These are phyloP conservation scores for Hypoxylon sp. DNA, from an alignment of 2,329 filamentous ascomycete genomes.

Conservation along the genomic window DNA sequence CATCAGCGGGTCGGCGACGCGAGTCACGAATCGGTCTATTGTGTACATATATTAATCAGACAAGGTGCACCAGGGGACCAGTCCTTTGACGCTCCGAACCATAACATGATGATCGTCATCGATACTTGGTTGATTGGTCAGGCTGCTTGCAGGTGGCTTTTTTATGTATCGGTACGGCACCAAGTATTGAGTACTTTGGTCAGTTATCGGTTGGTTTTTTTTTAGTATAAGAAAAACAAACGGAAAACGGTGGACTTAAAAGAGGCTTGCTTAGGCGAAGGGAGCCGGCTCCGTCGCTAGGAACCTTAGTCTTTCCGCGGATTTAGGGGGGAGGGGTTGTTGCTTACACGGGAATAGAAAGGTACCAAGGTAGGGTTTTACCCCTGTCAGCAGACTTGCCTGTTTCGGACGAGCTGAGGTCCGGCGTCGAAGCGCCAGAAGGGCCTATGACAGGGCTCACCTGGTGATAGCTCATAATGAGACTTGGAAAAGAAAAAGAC, in stretches of 20 bases:
- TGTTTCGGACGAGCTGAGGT: slow-evolving; percentile 39
- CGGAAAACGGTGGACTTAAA: background rate
- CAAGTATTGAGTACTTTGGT: slow-evolving; percentile 37
- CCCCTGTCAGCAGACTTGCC: slow-evolving; percentile 37
- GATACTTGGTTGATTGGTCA: slow-evolving; percentile 25
- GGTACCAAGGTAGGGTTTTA: slow-evolving; percentile 5
- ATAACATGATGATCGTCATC: slow-evolving; percentile 41
- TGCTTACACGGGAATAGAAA: slow-evolving; percentile 10
- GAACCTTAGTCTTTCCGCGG: slow-evolving; percentile 31
- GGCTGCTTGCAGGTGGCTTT: slow-evolving; percentile 30
- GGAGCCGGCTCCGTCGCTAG: slow-evolving; percentile 12
- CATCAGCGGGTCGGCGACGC: slow-evolving; percentile 6
- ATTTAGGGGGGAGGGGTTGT: background rate
- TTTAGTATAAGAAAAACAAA: background rate
- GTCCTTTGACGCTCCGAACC: background rate
- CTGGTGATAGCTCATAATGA: slow-evolving; percentile 32
- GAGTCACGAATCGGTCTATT: slow-evolving; percentile 17
- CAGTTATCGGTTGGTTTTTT: background rate
- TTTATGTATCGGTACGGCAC: slow-evolving; percentile 1
- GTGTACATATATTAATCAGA: slow-evolving; percentile 6
- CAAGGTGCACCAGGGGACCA: slow-evolving; percentile 21
- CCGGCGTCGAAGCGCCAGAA: slow-evolving; percentile 21
- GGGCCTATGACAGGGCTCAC: slow-evolving; percentile 4
- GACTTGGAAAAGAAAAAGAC: slow-evolving; percentile 30
- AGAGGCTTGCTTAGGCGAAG: background rate